Base-by-base conservation (phyloP, 78 protist genomes). In the Dictyostelium brefeldianum region DNA sequence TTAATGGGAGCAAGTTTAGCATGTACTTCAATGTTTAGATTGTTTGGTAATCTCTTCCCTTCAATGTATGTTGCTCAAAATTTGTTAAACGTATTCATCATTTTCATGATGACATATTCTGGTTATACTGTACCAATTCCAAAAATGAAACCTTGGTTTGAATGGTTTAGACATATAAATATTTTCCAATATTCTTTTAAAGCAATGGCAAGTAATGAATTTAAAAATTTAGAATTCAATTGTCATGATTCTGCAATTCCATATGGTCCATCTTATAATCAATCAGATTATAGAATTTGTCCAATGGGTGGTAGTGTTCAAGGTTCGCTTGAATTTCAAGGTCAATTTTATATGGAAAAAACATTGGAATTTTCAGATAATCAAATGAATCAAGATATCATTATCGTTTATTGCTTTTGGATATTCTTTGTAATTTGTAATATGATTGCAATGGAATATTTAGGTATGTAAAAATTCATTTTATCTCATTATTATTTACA, bases 131-230 rank as follows among this genome's bases (percentile, higher is more conserved):
- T 89, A 6, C 84, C 94, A 57, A 64, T 57, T 4, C 41, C 36
- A 64, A 69, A 89, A 70, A 89, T 89, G 84, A 59, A 56, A 9
- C 94, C 94, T 27, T 89, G 94, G 94, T 82, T 90, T 31, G 27
- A 73, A n/a, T 90, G 95, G 95, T 36, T 90, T 51, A 57, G 50
- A 29, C 59, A 67, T 65, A 53, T 89, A 79, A 90, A 15, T 79
- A 73, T 56, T 80, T 89, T 18, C 41, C 85, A 27, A 4, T 89
- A 77, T 31, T 83, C 80, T 7, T 89, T 89, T 29, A 73, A 89
- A 29, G 94, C 85, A 15, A 6, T 89, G 47, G 57, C 51, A 48
- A 25, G 48, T 6, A 89, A 89, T 46, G 94, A 89, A 48, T 77
- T 89, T 36, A 54, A 41, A n/a, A 47, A 51, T 64, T 41, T 56